phyloP scores from a whole-genome alignment of 1,139 yeast species.

The Suhomyces coccinellae region DNA sequence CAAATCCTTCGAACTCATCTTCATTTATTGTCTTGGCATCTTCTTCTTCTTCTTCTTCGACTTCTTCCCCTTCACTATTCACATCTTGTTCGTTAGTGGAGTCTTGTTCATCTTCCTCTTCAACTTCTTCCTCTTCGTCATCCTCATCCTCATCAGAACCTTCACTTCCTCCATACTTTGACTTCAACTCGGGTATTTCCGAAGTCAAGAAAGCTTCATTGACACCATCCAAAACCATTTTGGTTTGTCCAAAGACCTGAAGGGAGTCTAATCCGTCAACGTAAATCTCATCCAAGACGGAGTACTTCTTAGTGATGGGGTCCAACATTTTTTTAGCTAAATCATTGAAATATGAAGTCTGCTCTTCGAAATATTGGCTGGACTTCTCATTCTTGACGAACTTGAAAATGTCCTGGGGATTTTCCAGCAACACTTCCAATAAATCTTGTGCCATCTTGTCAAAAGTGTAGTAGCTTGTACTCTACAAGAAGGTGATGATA shows the following conservation, averaged over 20 bases:
- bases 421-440: constrained; percentile 20
- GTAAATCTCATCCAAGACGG: constrained; percentile 78
- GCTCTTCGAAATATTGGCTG: constrained; percentile 12
- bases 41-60: constrained; percentile 15
- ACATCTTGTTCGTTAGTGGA: constrained; percentile 13
- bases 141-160: constrained; percentile 25
- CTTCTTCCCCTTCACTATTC: constrained; percentile 22
- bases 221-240: constrained; percentile 73
- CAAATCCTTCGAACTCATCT: constrained; percentile 16
- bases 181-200: constrained; percentile 44
- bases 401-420: constrained; percentile 32
- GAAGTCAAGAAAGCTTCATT: constrained; percentile 56
- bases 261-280: constrained; percentile 86
- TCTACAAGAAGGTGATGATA: constrained; percentile 8
- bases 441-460: constrained; percentile 21
- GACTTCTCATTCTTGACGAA: constrained; percentile 17
- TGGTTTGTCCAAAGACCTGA: constrained; percentile 93
- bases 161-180: constrained; percentile 20
- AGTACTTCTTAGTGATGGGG: constrained; percentile 60
- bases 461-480: not conserved
- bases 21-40: constrained; percentile 20
- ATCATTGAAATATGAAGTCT: constrained; percentile 26
- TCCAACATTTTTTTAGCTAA: constrained; percentile 60
- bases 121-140: constrained; percentile 16
- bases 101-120: constrained; percentile 19